phyloP scores from a whole-genome alignment of 768 basidiomycete species.

The Solioccasus polychromus region DNA sequence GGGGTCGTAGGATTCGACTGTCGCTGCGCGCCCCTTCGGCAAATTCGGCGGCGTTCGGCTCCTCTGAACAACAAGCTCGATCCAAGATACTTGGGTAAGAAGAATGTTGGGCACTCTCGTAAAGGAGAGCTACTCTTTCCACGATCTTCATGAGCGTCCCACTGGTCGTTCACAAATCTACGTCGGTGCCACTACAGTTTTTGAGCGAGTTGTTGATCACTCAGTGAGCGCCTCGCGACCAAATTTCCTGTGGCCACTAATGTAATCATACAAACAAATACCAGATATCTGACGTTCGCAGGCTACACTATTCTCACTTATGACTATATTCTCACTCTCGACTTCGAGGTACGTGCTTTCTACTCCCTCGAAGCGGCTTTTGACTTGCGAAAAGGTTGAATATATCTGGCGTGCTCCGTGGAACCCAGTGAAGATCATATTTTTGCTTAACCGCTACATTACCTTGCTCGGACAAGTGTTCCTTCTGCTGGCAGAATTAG shows the following conservation, averaged over 20 bases:
- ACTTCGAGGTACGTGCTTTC: conserved; percentile 12
- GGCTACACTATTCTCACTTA: conserved; percentile 11
- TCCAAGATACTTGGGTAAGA: too few relatives aligned
- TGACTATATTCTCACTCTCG: conserved; percentile 17
- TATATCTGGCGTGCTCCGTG: conserved; percentile 13
- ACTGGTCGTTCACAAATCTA: too few relatives aligned
- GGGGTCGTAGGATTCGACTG: too few relatives aligned
- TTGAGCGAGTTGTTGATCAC: neutral
- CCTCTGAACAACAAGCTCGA: too few relatives aligned
- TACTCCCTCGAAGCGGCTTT: neutral
- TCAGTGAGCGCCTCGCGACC: conserved; percentile 6
- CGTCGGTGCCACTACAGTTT: too few relatives aligned
- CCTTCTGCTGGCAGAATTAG: conserved; percentile 13
- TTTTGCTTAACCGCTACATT: conserved; percentile 20
- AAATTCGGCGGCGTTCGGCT: too few relatives aligned
- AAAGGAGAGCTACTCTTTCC: too few relatives aligned
- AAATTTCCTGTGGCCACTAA: too few relatives aligned
- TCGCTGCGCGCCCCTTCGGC: too few relatives aligned
- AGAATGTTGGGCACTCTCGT: too few relatives aligned
- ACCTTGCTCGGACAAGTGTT: conserved; percentile 9
- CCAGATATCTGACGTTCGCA: conserved; percentile 1
- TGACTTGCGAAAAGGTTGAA: conserved; percentile 1
- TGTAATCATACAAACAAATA: too few relatives aligned
- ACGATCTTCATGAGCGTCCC: too few relatives aligned
- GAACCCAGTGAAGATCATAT: conserved; percentile 8